These are phyloP conservation scores for Amanita rimosa DNA, from an alignment of 768 basidiomycete species.

Conservation along the genomic window DNA sequence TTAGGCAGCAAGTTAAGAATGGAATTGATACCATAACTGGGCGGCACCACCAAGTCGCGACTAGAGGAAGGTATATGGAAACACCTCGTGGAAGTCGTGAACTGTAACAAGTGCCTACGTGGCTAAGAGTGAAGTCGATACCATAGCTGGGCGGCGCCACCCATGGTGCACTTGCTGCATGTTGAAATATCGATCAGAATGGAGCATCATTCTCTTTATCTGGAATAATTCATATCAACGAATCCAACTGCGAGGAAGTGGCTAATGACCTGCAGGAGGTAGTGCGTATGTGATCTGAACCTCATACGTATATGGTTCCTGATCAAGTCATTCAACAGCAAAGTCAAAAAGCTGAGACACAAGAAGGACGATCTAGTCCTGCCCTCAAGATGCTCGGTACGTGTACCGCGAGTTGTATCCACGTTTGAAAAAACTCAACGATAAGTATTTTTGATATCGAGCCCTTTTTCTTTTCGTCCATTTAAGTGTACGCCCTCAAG, in stretches of 20 bases:
- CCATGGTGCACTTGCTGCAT: slow-evolving; percentile 23
- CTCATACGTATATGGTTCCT: background rate
- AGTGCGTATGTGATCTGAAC: slow-evolving; percentile 19
- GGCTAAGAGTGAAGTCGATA: slow-evolving; percentile 27
- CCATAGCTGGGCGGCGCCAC: slow-evolving; percentile 17
- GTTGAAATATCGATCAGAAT: slow-evolving; percentile 25
- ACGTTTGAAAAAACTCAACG: too few species aligned
- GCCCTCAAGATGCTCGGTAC: slow-evolving; percentile 52
- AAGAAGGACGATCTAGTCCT: slow-evolving; percentile 38
- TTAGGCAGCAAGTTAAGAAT: slow-evolving; percentile 27
- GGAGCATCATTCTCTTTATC: slow-evolving; percentile 23
- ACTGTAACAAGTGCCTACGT: too few species aligned
- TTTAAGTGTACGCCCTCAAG: slow-evolving; percentile 59
- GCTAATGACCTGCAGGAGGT: slow-evolving; percentile 24
- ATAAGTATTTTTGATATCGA: slow-evolving; percentile 41
- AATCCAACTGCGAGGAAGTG: slow-evolving; percentile 15
- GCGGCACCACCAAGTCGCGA: too few species aligned
- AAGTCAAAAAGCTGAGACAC: slow-evolving; percentile 27
- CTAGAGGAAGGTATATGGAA: too few species aligned
- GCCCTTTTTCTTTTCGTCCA: slow-evolving; percentile 59
- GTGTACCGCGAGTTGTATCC: slow-evolving; percentile 26
- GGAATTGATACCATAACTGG: too few species aligned
- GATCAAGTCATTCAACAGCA: slow-evolving; percentile 1
- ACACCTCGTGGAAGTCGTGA: too few species aligned
- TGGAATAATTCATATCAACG: slow-evolving; percentile 7